phyloP scores from a whole-genome alignment of 2,329 filamentous ascomycete species.

The Aspergillus uvarum region DNA sequence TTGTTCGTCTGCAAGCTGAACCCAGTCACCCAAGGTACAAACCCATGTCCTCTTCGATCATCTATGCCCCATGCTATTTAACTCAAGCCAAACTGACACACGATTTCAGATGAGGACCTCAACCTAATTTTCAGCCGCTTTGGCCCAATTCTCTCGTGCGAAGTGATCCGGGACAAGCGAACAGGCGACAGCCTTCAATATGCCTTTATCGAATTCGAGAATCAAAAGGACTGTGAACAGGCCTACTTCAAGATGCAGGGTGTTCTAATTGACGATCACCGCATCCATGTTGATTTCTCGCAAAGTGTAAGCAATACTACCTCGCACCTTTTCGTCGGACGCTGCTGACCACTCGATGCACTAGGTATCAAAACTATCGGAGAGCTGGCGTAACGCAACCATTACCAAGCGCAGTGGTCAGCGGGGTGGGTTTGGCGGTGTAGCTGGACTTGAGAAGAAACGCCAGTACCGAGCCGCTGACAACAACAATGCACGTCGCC shows the following conservation, averaged over 20 bases:
- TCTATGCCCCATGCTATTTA: not conserved
- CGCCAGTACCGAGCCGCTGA: constrained; percentile 79
- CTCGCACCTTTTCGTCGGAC: not conserved
- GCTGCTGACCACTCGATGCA: constrained; percentile 27
- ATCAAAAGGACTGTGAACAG: constrained; percentile 87
- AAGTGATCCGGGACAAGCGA: constrained; percentile 90
- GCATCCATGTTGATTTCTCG: constrained; percentile 98
- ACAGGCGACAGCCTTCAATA: constrained; percentile 96
- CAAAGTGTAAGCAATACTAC: constrained; percentile 69
- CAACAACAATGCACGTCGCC: constrained; percentile 47
- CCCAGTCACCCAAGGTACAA: constrained; percentile 74
- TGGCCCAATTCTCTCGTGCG: constrained; percentile 89
- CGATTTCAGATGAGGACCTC: constrained; percentile 73
- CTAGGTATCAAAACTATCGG: constrained; percentile 71
- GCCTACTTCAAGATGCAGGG: constrained; percentile 99
- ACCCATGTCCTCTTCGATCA: not conserved
- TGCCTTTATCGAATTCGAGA: constrained; percentile 94
- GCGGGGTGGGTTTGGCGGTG: constrained; percentile 84
- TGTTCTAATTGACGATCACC: constrained; percentile 92
- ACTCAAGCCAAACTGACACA: constrained; percentile 1
- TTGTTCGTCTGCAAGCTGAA: constrained; percentile 99
- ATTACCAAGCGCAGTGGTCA: constrained; percentile 71
- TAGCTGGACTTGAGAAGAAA: constrained; percentile 82
- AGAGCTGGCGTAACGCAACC: constrained; percentile 82
- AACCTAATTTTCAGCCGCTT: constrained; percentile 97